phyloP scores from a whole-genome alignment of 2,329 filamentous ascomycete genomes.

The Rhexocercosporidium sp. region DNA sequence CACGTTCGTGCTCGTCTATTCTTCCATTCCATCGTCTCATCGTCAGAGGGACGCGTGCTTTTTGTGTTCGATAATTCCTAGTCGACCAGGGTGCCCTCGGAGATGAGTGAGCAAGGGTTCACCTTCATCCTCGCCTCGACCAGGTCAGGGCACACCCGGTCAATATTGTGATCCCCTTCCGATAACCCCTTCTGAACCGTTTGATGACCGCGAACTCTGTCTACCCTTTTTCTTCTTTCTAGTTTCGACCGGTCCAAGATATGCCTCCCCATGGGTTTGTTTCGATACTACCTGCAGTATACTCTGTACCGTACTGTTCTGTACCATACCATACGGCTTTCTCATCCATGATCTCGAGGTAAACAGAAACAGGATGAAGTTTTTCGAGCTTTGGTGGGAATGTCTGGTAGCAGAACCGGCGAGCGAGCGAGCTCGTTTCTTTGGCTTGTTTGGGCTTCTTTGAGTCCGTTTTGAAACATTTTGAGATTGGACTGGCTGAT shows the following conservation, averaged over 20 bases:
- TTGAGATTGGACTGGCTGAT: background rate
- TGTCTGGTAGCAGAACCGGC: no score
- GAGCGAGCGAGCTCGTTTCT: no score
- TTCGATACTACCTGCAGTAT: no score
- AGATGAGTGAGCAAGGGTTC: slow-evolving; percentile 22
- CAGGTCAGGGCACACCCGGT: background rate
- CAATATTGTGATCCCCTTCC: background rate
- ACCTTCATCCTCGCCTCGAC: background rate
- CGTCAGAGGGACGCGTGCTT: background rate
- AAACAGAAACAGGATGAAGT: no score
- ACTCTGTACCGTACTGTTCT: no score
- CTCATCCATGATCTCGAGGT: no score
- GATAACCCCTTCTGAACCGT: slow-evolving; percentile 15
- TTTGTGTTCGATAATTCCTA: slow-evolving; percentile 1
- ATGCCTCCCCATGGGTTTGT: background rate
- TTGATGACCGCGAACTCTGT: slow-evolving; percentile 17
- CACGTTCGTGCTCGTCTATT: no score
- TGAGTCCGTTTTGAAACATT: background rate
- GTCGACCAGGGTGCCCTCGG: slow-evolving; percentile 19
- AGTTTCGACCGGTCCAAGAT: no score
- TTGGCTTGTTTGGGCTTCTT: background rate
- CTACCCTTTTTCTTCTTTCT: no score
- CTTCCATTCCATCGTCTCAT: background rate
- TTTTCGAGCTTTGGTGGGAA: no score
- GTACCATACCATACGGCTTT: no score